A percentile compares a stretch with the other conserved stretches of the same genome.
Evolutionary conservation across 352 stramenopile species (phyloP).

Genomic region (Plasmopara muralis): DNA sequence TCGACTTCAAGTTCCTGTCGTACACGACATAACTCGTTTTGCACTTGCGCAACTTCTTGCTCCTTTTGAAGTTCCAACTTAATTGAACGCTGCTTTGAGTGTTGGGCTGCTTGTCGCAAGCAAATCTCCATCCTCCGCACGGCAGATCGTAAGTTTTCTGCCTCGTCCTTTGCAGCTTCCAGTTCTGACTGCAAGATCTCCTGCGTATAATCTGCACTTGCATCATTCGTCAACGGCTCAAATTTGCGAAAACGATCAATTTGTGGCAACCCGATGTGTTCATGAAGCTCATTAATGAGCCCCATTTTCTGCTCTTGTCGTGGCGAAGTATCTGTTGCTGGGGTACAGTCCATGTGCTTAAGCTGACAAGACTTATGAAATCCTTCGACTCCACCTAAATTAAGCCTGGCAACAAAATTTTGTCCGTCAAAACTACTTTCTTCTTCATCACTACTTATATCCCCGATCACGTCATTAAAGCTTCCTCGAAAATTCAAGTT

Average conservation of each 20-base stretch:
- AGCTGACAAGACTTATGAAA: slow-evolving; percentile 4
- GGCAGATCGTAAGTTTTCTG: slow-evolving; percentile 45
- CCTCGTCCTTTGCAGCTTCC: slow-evolving; percentile 46
- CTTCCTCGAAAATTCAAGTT: not conserved
- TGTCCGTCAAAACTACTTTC: slow-evolving; percentile 3
- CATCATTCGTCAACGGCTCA: slow-evolving; percentile 49
- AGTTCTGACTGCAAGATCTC: slow-evolving; percentile 48
- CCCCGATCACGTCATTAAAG: slow-evolving; percentile 27
- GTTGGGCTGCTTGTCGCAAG: slow-evolving; percentile 34
- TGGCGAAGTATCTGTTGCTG: not conserved
- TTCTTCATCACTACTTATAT: slow-evolving; percentile 10
- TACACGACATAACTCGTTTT: slow-evolving; percentile 43
- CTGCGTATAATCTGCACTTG: slow-evolving; percentile 35
- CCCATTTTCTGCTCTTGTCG: slow-evolving; percentile 49
- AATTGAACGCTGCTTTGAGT: slow-evolving; percentile 50
- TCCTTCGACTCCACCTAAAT: slow-evolving; percentile 16
- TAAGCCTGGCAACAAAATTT: too few species aligned
- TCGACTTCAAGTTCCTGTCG: slow-evolving; percentile 48
- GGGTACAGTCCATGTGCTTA: not conserved
- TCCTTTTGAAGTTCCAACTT: slow-evolving; percentile 54
- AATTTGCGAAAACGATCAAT: slow-evolving; percentile 66
- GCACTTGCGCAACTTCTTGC: slow-evolving; percentile 40
- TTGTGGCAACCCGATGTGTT: slow-evolving; percentile 58
- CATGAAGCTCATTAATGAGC: slow-evolving; percentile 77
- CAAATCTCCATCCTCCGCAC: slow-evolving; percentile 59